Base-by-base conservation (phyloP, 1,284 basidiomycete species). In the Apiotrichum laibachii region DNA sequence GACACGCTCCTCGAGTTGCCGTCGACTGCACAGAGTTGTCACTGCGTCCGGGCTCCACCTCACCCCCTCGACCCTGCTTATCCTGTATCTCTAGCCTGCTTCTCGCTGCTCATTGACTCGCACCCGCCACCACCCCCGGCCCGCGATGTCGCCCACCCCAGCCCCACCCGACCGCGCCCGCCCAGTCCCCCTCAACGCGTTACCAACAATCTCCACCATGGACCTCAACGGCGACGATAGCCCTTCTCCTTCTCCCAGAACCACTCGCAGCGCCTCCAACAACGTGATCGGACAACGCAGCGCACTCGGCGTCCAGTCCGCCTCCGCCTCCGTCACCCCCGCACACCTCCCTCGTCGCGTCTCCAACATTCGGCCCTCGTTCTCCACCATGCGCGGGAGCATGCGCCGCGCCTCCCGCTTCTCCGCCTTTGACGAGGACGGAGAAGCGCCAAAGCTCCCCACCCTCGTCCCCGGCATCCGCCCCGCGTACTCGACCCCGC, bases 401-500 rank as follows among this genome's bases (percentile, higher is more conserved):
- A 37, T 37, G 26, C 55, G 60, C n/a, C 60, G 60, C 39, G 45
- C 52, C 31, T 61, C 60, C 12, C 52, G 60, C 11, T 33, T 42
- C 3, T 26, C 56, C 12, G 53, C 47, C 42, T 26, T 35, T 21
- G 50, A 59, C n/a, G 65, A 62, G 5, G 71, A 71, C 8, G 70
- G 71, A 22, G 70, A 64, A 2, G 43, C 44, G 21, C 65, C 67
- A 1, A 77, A 77, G 62, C 61, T 79, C 21, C 77, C 77, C 10
- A 71, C 67, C 5, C 63, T 79, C 26, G 72, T 77, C 21, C 76
- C 76, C 10, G 77, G 77, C 11, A 79, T 79, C 44, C 64, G 77
- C 21, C 76, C 76, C 2, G 77, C 77, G 11, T 79, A 78, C 59
- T 75, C 77, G 12, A 94, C 91, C 1, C 92, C 92, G 3, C 76